These are phyloP conservation scores for Pseudofabraea citricarpa DNA, from an alignment of 2,329 filamentous ascomycete species.

Conservation along the genomic window DNA sequence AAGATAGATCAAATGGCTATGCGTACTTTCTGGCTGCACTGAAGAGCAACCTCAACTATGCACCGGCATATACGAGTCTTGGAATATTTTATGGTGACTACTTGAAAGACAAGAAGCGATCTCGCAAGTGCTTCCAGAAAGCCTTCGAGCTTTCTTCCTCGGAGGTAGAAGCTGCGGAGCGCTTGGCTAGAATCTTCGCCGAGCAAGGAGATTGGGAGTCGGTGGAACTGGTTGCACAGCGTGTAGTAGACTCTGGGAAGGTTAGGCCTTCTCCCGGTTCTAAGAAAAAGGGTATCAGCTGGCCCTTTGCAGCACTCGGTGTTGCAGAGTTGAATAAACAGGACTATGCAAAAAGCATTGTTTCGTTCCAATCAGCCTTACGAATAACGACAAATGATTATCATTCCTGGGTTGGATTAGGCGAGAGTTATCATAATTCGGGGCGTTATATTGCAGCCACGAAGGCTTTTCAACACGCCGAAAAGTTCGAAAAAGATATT, in stretches of 20 bases:
- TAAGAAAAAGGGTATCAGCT: conserved; percentile 88
- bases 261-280: conserved; percentile 87
- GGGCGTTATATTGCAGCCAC: conserved; percentile 91
- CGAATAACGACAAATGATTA: conserved; percentile 83
- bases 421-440: conserved; percentile 95
- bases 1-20: conserved; percentile 78
- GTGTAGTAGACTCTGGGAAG: conserved; percentile 92
- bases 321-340: conserved; percentile 94
- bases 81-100: conserved; percentile 92
- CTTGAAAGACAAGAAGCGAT: conserved; percentile 77
- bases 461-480: conserved; percentile 83
- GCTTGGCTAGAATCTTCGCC: conserved; percentile 80
- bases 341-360: conserved; percentile 81
- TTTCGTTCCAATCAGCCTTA: conserved; percentile 86
- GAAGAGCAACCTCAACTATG: conserved; percentile 81
- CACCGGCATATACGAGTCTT: conserved; percentile 85
- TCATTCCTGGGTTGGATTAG: conserved; percentile 91
- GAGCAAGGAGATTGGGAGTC: conserved; percentile 93
- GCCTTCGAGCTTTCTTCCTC: conserved; percentile 87
- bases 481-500: conserved; percentile 62
- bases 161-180: conserved; percentile 82
- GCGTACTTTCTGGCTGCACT: conserved; percentile 76
- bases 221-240: conserved; percentile 85
- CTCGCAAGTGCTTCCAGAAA: conserved; percentile 92
- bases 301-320: conserved; percentile 91